Evolutionary conservation across 305 asterid genomes (phyloP), one percentile per base, ranked within the genome.

Genomic region (Plantago rigida): DNA sequence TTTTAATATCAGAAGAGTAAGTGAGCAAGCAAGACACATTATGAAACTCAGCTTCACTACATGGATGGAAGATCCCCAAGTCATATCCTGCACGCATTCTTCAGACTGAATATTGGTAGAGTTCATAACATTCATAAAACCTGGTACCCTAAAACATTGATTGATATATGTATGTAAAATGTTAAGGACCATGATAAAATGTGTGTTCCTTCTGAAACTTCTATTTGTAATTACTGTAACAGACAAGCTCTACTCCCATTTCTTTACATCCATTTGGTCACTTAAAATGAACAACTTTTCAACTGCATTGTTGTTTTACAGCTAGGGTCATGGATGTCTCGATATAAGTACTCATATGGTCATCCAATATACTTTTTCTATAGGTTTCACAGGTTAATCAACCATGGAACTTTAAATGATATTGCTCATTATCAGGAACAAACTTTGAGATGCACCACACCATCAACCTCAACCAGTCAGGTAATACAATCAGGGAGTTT

Each of bases 371-470:
- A 49, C 47, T 51, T 72, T 45, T 75, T 65, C 60, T 69, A 59
- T 62, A 92, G 99, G 99, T 82, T 92, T 70, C 97, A 92, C 62
- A 78, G 94, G 79, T 75, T 79, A 73, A 69, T 78, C 67, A 80
- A 75, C 67, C 61, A 83, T 69, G 75, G 78, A 68, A 54, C 80
- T 69, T 63, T 69, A 65, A 74, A 69, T 60, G 78, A 65, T 72
- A 73, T 73, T 12, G 79, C 51, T 58, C 75, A 70, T 59, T 57
- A 39, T 52, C 77, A 36, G 51, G 69, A 46, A 48, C 80, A 74
- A 68, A 71, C 52, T 62, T 65, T 31, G 70, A 56, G 73, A 65
- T 31, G 65, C 71, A 66, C 74, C 39, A 52, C 79, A 61, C 76
- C 71, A 71, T 70, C 79, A 65, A 55, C 71, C 62, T 80, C 81